Conservation (phyloP, 2,329 filamentous ascomycete species). For the Hortaea werneckii region DNA sequence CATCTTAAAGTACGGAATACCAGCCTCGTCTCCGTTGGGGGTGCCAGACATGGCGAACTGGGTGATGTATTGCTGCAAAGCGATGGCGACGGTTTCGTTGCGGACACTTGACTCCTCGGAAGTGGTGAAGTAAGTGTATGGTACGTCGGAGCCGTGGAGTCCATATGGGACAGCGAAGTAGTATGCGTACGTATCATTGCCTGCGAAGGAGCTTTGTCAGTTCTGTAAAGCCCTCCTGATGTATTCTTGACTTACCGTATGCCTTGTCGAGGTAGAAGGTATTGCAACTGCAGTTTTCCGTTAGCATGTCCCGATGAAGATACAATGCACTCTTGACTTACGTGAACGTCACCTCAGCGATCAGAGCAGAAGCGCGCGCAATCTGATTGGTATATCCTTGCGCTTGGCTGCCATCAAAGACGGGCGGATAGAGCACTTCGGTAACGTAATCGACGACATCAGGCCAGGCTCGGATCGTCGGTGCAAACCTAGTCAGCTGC, state of each 20-base stretch:
- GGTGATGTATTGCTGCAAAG: slow-evolving; percentile 38
- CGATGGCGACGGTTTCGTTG: slow-evolving; percentile 25
- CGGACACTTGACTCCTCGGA: slow-evolving; percentile 19
- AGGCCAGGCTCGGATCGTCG: slow-evolving; percentile 20
- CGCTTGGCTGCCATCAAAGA: slow-evolving; percentile 35
- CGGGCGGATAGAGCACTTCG: slow-evolving; percentile 39
- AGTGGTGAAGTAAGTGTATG: slow-evolving; percentile 43
- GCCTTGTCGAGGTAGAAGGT: slow-evolving; percentile 41
- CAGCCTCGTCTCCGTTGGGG: slow-evolving; percentile 24
- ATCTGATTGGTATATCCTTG: slow-evolving; percentile 36
- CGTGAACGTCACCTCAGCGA: slow-evolving; percentile 35
- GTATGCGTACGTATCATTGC: slow-evolving; percentile 41
- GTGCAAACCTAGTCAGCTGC: slow-evolving; percentile 20
- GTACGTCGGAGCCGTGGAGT: slow-evolving; percentile 43
- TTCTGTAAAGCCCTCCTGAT: neutral
- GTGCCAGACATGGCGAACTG: slow-evolving; percentile 31
- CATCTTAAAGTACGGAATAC: slow-evolving; percentile 35
- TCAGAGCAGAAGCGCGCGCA: slow-evolving; percentile 32
- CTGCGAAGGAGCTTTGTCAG: neutral
- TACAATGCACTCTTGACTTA: neutral
- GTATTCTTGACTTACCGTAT: slow-evolving; percentile 14
- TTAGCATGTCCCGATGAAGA: no score
- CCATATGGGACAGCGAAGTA: slow-evolving; percentile 44
- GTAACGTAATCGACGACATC: slow-evolving; percentile 32
- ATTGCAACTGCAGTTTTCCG: slow-evolving; percentile 32